Conservation (phyloP, 352 stramenopile genomes). For the Phytophthora crassamura region DNA sequence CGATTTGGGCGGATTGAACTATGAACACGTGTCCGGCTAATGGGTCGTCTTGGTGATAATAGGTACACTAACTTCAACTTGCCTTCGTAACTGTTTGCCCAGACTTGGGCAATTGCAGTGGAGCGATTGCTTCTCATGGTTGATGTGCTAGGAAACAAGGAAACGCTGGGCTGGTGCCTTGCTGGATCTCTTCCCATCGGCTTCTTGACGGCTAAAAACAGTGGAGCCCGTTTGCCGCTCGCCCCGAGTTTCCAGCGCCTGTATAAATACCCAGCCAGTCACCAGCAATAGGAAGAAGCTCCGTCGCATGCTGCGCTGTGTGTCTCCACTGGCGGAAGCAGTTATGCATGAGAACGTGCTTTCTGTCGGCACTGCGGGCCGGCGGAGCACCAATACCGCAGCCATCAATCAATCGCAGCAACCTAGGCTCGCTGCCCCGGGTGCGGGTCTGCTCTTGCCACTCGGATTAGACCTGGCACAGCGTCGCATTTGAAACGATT, state of each 20-base stretch:
- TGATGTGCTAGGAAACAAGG: neutral
- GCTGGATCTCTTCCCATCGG: constrained; percentile 12
- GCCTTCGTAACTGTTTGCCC: constrained; percentile 11
- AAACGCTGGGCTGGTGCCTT: constrained; percentile 12
- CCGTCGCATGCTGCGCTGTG: constrained; percentile 13
- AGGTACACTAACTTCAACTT: constrained; percentile 39
- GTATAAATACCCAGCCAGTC: constrained; percentile 25
- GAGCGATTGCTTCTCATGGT: neutral
- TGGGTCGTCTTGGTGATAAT: constrained; percentile 20
- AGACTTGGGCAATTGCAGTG: neutral
- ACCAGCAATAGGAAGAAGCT: neutral
- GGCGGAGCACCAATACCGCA: constrained; percentile 10
- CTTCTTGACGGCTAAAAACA: constrained; percentile 19
- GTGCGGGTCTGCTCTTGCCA: neutral
- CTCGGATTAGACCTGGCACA: constrained; percentile 17
- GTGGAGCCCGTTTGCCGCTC: constrained; percentile 18
- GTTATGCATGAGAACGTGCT: constrained; percentile 32
- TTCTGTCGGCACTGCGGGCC: neutral
- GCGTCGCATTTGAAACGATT: constrained; percentile 36
- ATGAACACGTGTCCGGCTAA: neutral
- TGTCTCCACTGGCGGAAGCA: constrained; percentile 10
- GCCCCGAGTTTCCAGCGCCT: constrained; percentile 15
- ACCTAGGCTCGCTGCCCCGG: neutral
- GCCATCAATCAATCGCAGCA: constrained; percentile 23
- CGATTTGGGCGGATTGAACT: neutral